Base-by-base conservation (phyloP, 495 filamentous ascomycete species). In the Aspergillus kassunensis region DNA sequence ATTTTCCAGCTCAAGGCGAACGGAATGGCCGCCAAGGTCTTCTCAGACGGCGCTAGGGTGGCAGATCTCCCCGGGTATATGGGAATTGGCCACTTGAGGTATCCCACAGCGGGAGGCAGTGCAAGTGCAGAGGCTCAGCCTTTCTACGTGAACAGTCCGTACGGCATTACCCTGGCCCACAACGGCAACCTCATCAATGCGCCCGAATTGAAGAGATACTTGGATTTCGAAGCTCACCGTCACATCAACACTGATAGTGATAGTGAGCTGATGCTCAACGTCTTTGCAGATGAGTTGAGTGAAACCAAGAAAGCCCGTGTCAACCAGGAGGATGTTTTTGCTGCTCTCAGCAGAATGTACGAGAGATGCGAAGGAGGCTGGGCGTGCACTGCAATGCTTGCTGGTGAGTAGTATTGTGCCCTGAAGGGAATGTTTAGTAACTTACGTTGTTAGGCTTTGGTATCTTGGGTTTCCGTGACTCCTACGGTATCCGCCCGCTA, bases 241-340 rank as follows among this genome's bases (percentile, higher is more conserved):
- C 93, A 97, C 65, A 91, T 97, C 71, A 98, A 98, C 72, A 96
- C 93, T 21, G 91, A 97, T 53, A 91, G 85, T 49, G 93, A 98
- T 67, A 91, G 87, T 60, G 93, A 98, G 75, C 69, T 95, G 49
- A 95, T 96, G 83, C 77, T 98, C 42, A 98, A 97, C 66, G 81
- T 97, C 54, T 96, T 96, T 56, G 93, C 93, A 13, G 87, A 89
- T 67, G 92, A 92, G 66, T 79, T 98, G 37, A 91, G 92, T 53
- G 88, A 95, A 67, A 95, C 90, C n/a, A 89, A 89, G 56, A 97
- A 98, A 71, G 88, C 91, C 23, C 88, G 93, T 73, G 91, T 95
- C 41, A 96, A 97, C 71, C 77, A 82, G 44, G 86, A 91, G 41
- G 93, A 98, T 69, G 80, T 96, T 60, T 97, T 97, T 68, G 83